Evolutionary conservation across 169 alveolate species (phyloP), one percentile per base, ranked within the genome.

Genomic region (Fabrea salina): DNA sequence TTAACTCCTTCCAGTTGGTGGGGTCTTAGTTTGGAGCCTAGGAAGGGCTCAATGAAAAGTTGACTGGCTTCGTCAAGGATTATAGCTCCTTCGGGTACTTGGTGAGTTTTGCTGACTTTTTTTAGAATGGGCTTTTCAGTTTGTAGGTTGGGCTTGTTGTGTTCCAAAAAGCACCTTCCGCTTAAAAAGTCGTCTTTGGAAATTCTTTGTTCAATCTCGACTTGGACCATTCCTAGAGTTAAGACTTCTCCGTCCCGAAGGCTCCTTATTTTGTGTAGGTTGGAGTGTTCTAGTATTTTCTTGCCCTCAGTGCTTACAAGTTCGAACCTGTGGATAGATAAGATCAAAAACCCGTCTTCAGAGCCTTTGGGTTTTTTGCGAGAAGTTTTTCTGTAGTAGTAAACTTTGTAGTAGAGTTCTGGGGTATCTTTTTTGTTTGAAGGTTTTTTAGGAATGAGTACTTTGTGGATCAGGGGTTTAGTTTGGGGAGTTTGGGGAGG

Each of bases 1-100:
- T 75, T 53, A 16, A 82, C 75, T 6, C 88, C 88, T 68, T 50
- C 56, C 33, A 27, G 64, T 35, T 82, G 59, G 67, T 82, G 84
- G 7, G 53, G 57, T 66, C 84, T 61, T 56, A 75, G 50, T 13
- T 51, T 27, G 3, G 75, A 25, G 3, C 59, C 39, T 13, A 82
- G 47, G 35, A 47, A 64, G 4, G 39, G 6, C 8, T 75, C 84
- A 2, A 82, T 66, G 44, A 32, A 82, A 41, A 82, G 80, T 0
- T 70, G n/a, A 27, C 49, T 41, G 25, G 27, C 79, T 43, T 43
- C 67, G 6, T 70, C 79, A 47, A 70, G 16, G 4, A 70, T 6
- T 22, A 47, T 47, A 4, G 79, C 79, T 7, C 66, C 66, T 44
- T 70, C 67, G 32, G 79, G 79, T 8, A 70, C 50, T 0, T 3